These are phyloP conservation scores for Boletus eberwhitei DNA, from an alignment of 768 basidiomycete genomes.

Conservation along the genomic window DNA sequence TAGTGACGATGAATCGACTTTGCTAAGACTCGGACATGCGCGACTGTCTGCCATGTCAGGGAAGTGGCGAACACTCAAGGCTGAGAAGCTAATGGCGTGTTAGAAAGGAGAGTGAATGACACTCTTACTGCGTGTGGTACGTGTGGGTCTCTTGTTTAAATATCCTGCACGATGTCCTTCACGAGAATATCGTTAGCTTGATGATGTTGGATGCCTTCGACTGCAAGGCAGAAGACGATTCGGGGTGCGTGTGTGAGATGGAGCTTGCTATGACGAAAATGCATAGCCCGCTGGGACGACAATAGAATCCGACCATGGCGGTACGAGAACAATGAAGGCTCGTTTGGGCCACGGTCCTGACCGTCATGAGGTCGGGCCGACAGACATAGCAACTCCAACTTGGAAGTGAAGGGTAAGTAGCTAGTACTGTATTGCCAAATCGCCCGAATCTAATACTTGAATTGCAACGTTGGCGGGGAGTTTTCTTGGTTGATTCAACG, in stretches of 20 bases:
- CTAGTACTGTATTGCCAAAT: neutral
- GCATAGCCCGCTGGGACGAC: neutral
- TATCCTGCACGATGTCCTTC: neutral
- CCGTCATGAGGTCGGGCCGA: neutral
- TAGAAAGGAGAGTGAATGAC: neutral
- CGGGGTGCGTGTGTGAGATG: neutral
- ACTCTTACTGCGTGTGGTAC: neutral
- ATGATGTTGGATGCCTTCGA: neutral
- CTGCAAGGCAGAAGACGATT: neutral
- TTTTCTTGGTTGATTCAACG: neutral
- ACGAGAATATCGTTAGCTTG: neutral
- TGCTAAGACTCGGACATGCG: no score
- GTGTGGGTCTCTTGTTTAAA: neutral
- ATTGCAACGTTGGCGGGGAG: neutral
- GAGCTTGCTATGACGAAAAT: neutral
- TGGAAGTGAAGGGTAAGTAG: neutral
- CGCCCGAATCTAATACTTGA: neutral
- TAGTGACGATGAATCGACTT: neutral
- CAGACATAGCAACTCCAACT: neutral
- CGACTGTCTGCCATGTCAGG: neutral
- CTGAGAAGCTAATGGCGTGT: neutral
- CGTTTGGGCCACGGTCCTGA: neutral
- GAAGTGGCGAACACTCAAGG: neutral
- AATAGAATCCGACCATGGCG: neutral
- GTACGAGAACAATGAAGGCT: neutral